phyloP scores from a whole-genome alignment of 805 yeast species.

The Metschnikowia reukaufii region DNA sequence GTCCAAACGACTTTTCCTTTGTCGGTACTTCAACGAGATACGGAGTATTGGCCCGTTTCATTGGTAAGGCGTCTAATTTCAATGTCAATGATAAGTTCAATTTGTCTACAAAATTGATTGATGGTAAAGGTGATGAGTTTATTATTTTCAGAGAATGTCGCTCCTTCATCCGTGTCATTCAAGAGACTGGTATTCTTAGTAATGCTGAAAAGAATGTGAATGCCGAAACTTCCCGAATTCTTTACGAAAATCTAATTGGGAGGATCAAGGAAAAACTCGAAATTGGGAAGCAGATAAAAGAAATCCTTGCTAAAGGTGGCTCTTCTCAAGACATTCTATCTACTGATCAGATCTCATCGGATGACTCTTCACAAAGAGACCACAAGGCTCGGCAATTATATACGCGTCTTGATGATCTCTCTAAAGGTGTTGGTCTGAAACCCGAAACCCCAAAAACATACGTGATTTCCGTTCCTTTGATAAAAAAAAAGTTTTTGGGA shows the following conservation, averaged over 20 bases:
- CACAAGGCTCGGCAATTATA: constrained; percentile 19
- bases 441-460: constrained; percentile 16
- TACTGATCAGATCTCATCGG: neutral
- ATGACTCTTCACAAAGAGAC: neutral
- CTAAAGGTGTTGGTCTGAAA: constrained; percentile 1
- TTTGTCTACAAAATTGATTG: constrained; percentile 36
- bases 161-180: constrained; percentile 29
- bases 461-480: constrained; percentile 32
- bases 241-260: constrained; percentile 24
- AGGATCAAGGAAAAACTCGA: constrained; percentile 31
- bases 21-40: constrained; percentile 36
- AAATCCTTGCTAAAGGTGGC: constrained; percentile 6
- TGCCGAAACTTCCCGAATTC: constrained; percentile 14
- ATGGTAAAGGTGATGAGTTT: constrained; percentile 39
- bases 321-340: neutral
- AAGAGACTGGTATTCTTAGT: constrained; percentile 18
- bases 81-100: constrained; percentile 27
- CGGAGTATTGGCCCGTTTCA: constrained; percentile 40
- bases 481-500: constrained; percentile 32
- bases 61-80: constrained; percentile 41
- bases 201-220: constrained; percentile 17
- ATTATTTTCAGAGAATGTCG: constrained; percentile 35
- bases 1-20: constrained; percentile 30
- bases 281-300: constrained; percentile 24
- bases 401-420: constrained; percentile 10